A percentile compares a stretch with the other conserved stretches of the same genome.
Conservation (phyloP, 805 yeast genomes). For the Blastobotrys attinorum region DNA sequence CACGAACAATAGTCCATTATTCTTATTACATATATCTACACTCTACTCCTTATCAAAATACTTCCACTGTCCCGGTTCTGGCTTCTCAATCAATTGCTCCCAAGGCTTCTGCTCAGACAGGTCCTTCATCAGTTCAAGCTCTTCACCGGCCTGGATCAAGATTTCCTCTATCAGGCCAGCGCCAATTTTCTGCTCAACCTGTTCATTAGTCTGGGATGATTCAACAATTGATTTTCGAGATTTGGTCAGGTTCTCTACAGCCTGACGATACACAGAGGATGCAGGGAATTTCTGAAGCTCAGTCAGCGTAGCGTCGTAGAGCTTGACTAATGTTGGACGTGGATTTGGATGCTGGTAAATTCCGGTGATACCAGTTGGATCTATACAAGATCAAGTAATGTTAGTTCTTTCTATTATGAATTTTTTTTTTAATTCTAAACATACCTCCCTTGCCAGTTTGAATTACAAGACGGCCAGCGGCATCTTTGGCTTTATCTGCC, state of each 20-base stretch:
- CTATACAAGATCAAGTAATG: too few relatives aligned
- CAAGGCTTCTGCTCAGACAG: constrained; percentile 65
- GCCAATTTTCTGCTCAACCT: constrained; percentile 67
- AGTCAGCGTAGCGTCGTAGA: constrained; percentile 62
- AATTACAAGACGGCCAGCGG: neutral
- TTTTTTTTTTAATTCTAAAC: neutral
- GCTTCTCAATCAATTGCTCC: constrained; percentile 76
- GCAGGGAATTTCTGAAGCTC: constrained; percentile 59
- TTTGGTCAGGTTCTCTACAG: constrained; percentile 64
- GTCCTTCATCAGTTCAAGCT: constrained; percentile 56
- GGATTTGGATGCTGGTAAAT: constrained; percentile 76
- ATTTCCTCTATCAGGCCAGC: constrained; percentile 81
- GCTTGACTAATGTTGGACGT: constrained; percentile 62
- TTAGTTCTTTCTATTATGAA: neutral
- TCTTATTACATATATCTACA: too few relatives aligned
- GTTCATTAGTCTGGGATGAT: constrained; percentile 48
- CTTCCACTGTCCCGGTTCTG: constrained; percentile 77
- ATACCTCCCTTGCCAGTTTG: neutral
- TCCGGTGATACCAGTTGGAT: constrained; percentile 79
- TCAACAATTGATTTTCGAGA: constrained; percentile 63
- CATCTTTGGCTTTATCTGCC: neutral
- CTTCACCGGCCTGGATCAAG: constrained; percentile 75
- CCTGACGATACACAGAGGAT: constrained; percentile 65
- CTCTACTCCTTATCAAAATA: constrained; percentile 48
- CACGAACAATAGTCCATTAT: too few relatives aligned